Evolutionary conservation across 768 basidiomycete genomes (phyloP).

Genomic region (Boletus rubroflammeus): DNA sequence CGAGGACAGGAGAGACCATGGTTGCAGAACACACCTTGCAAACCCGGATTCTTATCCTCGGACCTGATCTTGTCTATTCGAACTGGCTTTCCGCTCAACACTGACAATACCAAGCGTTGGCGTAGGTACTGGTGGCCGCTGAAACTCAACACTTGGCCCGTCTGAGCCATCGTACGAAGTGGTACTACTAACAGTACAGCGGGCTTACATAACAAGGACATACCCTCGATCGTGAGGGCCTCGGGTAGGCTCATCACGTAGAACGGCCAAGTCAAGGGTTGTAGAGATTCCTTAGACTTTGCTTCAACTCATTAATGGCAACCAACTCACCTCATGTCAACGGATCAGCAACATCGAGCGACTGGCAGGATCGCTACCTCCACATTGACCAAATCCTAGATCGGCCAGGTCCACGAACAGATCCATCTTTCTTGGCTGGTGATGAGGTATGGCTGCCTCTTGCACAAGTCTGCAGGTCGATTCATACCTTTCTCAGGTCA

Average conservation of each 20-base stretch:
- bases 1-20: background rate
- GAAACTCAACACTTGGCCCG: slow-evolving; percentile 49
- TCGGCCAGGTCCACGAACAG: slow-evolving; percentile 84
- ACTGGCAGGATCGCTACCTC: slow-evolving; percentile 66
- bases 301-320: slow-evolving; percentile 21
- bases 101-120: slow-evolving; percentile 80
- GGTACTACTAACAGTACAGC: background rate
- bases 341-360: slow-evolving; percentile 34
- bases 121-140: slow-evolving; percentile 82
- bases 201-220: slow-evolving; percentile 26
- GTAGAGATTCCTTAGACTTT: slow-evolving; percentile 16
- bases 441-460: slow-evolving; percentile 53
- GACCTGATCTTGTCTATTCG: slow-evolving; percentile 85
- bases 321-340: slow-evolving; percentile 28
- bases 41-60: slow-evolving; percentile 91
- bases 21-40: slow-evolving; percentile 58
- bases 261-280: slow-evolving; percentile 1
- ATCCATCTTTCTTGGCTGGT: slow-evolving; percentile 77
- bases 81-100: slow-evolving; percentile 83
- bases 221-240: background rate
- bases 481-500: slow-evolving; percentile 53
- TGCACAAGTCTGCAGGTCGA: background rate
- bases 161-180: slow-evolving; percentile 36
- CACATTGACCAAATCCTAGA: slow-evolving; percentile 87
- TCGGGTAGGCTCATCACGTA: background rate